A percentile compares a stretch with the other conserved stretches of the same genome.
Evolutionary conservation across 2,329 filamentous ascomycete species (phyloP).

Genomic region (Fusarium sacchari): DNA sequence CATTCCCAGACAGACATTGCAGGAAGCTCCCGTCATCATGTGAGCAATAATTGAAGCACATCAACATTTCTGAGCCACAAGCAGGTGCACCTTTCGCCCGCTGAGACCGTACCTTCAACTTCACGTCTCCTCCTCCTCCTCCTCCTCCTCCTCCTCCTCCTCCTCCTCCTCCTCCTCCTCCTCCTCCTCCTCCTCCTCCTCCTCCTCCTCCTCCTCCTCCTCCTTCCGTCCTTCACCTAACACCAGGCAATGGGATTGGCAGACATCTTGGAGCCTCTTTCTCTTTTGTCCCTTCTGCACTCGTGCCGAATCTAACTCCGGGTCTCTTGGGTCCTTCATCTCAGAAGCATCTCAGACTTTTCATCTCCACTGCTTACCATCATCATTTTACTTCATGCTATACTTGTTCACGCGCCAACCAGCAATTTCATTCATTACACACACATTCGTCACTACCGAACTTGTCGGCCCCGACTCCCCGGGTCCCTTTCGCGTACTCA

Average conservation of each 20-base stretch:
- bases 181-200: too few species aligned
- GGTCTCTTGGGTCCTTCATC: neutral
- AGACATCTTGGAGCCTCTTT: neutral
- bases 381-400: neutral
- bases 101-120: neutral
- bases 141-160: too few species aligned
- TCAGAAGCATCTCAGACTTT: neutral
- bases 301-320: neutral
- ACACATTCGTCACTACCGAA: neutral
- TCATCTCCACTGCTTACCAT: neutral
- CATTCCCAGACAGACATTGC: neutral
- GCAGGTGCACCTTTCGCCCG: neutral
- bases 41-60: neutral
- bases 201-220: too few species aligned
- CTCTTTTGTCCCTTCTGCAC: neutral
- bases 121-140: neutral
- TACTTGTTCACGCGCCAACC: too few species aligned
- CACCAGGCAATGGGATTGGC: neutral
- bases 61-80: neutral
- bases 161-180: too few species aligned
- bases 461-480: too few species aligned
- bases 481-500: too few species aligned
- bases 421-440: neutral
- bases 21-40: rapidly evolving
- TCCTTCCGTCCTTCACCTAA: neutral